phyloP scores from a whole-genome alignment of 2,329 filamentous ascomycete genomes.

The Mycosphaerella sp. region DNA sequence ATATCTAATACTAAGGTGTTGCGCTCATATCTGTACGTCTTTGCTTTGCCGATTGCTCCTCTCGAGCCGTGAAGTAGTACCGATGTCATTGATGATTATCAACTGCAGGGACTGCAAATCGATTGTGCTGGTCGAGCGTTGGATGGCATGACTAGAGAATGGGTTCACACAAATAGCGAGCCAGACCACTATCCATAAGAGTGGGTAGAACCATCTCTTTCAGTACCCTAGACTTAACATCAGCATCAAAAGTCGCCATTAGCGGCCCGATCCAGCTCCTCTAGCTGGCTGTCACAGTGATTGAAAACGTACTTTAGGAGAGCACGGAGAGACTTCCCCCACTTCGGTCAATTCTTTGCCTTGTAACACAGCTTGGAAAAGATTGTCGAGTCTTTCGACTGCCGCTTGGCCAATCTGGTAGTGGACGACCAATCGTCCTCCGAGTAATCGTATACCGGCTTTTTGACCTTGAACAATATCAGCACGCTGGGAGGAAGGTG shows the following conservation, averaged over 20 bases:
- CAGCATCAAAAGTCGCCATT: slow-evolving; percentile 2
- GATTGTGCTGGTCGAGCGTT: background rate
- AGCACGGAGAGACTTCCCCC: slow-evolving; percentile 17
- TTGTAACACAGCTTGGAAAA: slow-evolving; percentile 45
- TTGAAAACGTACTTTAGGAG: slow-evolving; percentile 13
- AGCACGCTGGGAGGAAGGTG: background rate
- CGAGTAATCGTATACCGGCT: slow-evolving; percentile 52
- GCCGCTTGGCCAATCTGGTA: slow-evolving; percentile 67
- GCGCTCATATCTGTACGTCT: background rate
- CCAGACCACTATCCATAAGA: slow-evolving; percentile 10
- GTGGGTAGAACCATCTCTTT: slow-evolving; percentile 6
- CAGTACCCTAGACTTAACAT: slow-evolving; percentile 3
- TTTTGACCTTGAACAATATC: slow-evolving; percentile 37
- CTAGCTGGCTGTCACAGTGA: slow-evolving; percentile 11
- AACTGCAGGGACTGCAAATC: background rate
- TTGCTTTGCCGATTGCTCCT: background rate
- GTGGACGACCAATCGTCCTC: slow-evolving; percentile 60
- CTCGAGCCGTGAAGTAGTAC: background rate
- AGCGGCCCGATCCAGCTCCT: slow-evolving; percentile 5
- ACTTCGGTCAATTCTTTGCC: slow-evolving; percentile 25
- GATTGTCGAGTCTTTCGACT: slow-evolving; percentile 50
- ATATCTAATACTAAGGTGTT: background rate
- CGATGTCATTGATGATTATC: background rate
- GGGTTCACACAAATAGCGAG: no score
- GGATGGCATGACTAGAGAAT: slow-evolving; percentile 4